Percentiles rank a stretch among this genome's conserved stretches.
Conservation (phyloP, 2,329 filamentous ascomycete species). For the Xylaria sp. region DNA sequence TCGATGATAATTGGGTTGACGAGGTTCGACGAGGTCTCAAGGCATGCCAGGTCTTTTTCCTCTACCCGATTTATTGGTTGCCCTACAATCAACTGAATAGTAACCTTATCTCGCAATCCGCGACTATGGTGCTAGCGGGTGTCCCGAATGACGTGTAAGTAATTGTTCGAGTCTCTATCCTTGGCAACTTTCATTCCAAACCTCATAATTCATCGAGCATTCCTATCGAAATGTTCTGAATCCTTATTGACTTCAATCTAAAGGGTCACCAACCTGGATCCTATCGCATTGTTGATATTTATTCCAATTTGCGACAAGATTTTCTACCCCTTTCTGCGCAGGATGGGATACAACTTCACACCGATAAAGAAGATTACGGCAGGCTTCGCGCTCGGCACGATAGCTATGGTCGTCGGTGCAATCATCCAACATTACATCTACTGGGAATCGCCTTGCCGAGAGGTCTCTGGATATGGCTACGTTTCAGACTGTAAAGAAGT, state of each 20-base stretch:
- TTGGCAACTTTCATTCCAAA: no score
- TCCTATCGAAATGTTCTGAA: not conserved
- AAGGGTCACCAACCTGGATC: slow-evolving; percentile 72
- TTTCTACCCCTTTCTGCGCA: slow-evolving; percentile 71
- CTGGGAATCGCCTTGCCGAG: slow-evolving; percentile 45
- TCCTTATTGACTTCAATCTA: not conserved
- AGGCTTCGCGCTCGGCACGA: slow-evolving; percentile 67
- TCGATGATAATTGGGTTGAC: slow-evolving; percentile 77
- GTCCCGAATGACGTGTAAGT: slow-evolving; percentile 72
- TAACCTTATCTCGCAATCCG: slow-evolving; percentile 73
- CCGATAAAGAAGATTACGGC: slow-evolving; percentile 74
- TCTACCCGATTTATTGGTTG: slow-evolving; percentile 74
- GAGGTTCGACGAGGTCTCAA: slow-evolving; percentile 73
- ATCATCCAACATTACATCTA: slow-evolving; percentile 70
- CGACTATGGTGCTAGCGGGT: slow-evolving; percentile 68
- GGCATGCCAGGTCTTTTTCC: slow-evolving; percentile 68
- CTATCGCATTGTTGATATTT: slow-evolving; percentile 73
- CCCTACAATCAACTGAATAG: slow-evolving; percentile 74
- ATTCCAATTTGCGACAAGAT: slow-evolving; percentile 71
- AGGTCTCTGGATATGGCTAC: slow-evolving; percentile 58
- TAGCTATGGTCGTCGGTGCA: slow-evolving; percentile 68
- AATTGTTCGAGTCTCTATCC: not conserved
- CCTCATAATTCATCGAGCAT: not conserved
- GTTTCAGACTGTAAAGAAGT: slow-evolving; percentile 56
- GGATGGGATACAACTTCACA: slow-evolving; percentile 67